Percentiles rank a stretch among this genome's conserved stretches.
phyloP scores from a whole-genome alignment of 345 rosid genomes.

The Lenwebbia sp. region DNA sequence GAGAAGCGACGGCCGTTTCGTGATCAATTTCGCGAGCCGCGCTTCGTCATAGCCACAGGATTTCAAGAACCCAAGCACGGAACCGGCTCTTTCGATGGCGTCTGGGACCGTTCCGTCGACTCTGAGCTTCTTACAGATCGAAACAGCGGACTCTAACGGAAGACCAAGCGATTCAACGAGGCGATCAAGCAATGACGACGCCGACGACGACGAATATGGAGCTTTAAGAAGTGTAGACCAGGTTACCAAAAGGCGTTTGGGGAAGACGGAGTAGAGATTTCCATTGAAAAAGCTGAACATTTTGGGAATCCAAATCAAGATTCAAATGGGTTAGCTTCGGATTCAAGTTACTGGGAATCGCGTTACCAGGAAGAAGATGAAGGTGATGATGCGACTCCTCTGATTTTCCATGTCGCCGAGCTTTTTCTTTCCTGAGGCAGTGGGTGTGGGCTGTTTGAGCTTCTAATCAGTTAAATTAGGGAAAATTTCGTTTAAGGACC shows the following conservation, averaged over 20 bases:
- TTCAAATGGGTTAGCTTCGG: neutral
- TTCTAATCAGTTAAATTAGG: too few relatives aligned
- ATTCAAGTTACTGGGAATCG: neutral
- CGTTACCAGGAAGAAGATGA: neutral
- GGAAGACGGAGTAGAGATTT: neutral
- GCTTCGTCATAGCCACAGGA: neutral
- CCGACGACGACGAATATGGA: neutral
- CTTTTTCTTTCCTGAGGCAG: neutral
- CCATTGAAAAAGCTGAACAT: neutral
- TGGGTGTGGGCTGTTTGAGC: neutral
- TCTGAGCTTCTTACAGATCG: neutral
- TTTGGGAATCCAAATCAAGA: neutral
- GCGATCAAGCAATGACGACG: neutral
- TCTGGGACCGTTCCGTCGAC: neutral
- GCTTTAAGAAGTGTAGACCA: neutral
- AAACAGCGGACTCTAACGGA: neutral
- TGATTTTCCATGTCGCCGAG: neutral
- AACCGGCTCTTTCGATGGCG: neutral
- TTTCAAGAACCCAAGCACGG: constrained; percentile 8
- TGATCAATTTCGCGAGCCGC: constrained; percentile 2
- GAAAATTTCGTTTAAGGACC: too few relatives aligned
- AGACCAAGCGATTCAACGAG: neutral
- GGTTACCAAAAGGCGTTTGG: neutral
- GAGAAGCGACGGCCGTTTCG: neutral
- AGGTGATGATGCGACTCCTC: neutral